Percentiles rank a stretch among this genome's conserved stretches.
These are phyloP conservation scores for Mucor racemosus DNA, from an alignment of 371 early-diverging fungal genomes.

Conservation along the genomic window DNA sequence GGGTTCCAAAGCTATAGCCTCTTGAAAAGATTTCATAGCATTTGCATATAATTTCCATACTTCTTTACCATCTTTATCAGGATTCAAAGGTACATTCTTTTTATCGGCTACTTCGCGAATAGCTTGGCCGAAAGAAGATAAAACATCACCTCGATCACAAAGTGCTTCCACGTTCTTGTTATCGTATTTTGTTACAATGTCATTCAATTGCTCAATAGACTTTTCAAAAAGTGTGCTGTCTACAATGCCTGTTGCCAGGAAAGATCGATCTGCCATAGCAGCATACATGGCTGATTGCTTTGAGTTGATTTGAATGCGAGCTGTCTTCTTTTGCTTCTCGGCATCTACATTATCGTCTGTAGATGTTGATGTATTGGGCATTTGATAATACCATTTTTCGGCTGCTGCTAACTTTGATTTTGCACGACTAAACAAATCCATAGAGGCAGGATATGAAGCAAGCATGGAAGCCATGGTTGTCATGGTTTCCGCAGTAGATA, in stretches of 20 bases:
- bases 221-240: slow-evolving; percentile 52
- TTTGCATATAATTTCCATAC: slow-evolving; percentile 59
- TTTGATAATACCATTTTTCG: slow-evolving; percentile 43
- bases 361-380: slow-evolving; percentile 5
- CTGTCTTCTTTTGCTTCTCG: slow-evolving; percentile 35
- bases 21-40: slow-evolving; percentile 58
- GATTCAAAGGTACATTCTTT: slow-evolving; percentile 20
- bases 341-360: slow-evolving; percentile 16
- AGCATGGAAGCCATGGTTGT: slow-evolving; percentile 56
- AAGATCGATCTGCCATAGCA: slow-evolving; percentile 61
- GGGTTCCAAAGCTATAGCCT: slow-evolving; percentile 54
- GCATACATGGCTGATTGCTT: slow-evolving; percentile 63
- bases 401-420: slow-evolving; percentile 39
- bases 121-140: slow-evolving; percentile 63
- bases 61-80: slow-evolving; percentile 40
- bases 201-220: slow-evolving; percentile 53
- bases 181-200: slow-evolving; percentile 50
- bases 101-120: slow-evolving; percentile 34
- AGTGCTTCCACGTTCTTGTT: slow-evolving; percentile 66
- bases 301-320: slow-evolving; percentile 52
- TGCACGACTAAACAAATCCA: slow-evolving; percentile 45
- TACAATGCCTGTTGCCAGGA: slow-evolving; percentile 50
- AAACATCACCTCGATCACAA: slow-evolving; percentile 73
- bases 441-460: slow-evolving; percentile 41
- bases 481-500: slow-evolving; percentile 47